Base-by-base conservation (phyloP, 1,284 basidiomycete genomes). In the Leccinum glutinopallens region DNA sequence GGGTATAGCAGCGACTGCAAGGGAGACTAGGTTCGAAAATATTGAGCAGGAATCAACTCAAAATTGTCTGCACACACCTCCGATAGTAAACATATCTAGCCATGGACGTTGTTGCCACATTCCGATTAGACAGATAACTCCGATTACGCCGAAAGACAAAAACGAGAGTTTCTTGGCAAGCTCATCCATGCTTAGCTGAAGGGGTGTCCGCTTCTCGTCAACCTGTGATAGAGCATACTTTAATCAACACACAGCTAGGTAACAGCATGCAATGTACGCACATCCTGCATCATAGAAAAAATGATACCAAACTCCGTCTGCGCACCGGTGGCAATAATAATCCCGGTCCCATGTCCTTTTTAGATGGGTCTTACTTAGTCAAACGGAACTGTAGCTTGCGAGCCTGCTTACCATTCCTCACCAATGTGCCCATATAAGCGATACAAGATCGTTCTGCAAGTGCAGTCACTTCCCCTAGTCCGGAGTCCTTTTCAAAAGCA, bases 51-150 rank as follows among this genome's bases (percentile, higher is more conserved):
- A 19, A 17, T 37, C 46, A 12, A 15, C 13, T 60, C 2, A 61
- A 17, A 63, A n/a, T 41, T 3, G 7, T 37, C 2, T 58, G 9
- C 39, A 76, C 85, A 61, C 72, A 94, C 94, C 94, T 81, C 96
- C 96, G 68, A 98, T 98, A 10, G 96, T 98, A 73, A 98, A 98
- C 97, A 98, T 98, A 60, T 98, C 96, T 10, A 98, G 80, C 95
- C 95, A 97, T 13, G 91, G 86, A n/a, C 96, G 83, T 35, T 86
- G 82, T 75, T 98, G 96, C 67, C 90, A 80, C 5, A 97, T 86
- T 4, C 97, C 97, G 69, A 98, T 90, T 61, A 99, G 78, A 75
- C 94, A 94, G 65, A 98, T 98, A 43, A 97, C 77, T 15, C 94
- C 96, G 70, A 99, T 99, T 60, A 98, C 85, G 22, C 86, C 92